Evolutionary conservation across 208 protist species (phyloP).

Genomic region (Herpetomonas tarakana): DNA sequence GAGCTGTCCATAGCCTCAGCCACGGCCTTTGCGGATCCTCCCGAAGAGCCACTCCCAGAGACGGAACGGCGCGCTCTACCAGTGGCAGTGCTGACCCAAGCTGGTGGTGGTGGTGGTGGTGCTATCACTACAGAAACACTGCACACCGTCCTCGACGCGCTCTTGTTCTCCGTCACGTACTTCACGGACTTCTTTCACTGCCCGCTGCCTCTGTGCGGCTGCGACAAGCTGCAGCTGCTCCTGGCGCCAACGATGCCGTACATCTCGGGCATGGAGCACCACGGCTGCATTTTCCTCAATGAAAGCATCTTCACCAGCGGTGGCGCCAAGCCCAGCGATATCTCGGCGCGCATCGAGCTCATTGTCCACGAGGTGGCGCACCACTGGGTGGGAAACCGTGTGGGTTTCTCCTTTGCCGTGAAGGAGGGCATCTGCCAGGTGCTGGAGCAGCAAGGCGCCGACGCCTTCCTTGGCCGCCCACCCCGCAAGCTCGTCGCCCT

Average conservation of each 20-base stretch:
- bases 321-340: conserved; percentile 9
- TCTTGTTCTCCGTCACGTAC: conserved; percentile 26
- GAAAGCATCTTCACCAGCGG: conserved; percentile 41
- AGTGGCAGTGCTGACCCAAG: conserved; percentile 13
- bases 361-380: conserved; percentile 87
- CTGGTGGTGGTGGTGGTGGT: conserved; percentile 9
- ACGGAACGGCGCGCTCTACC: conserved; percentile 7
- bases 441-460: conserved; percentile 65
- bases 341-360: conserved; percentile 42
- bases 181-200: conserved; percentile 67
- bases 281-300: conserved; percentile 82
- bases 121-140: conserved; percentile 19
- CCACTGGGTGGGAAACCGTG: conserved; percentile 82
- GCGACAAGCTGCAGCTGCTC: conserved; percentile 40
- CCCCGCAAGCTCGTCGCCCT: conserved; percentile 13
- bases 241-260: conserved; percentile 74
- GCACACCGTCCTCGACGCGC: conserved; percentile 23
- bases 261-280: conserved; percentile 88
- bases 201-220: conserved; percentile 52
- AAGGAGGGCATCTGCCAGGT: conserved; percentile 88
- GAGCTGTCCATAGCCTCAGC: not conserved
- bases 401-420: conserved; percentile 77
- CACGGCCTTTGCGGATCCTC: conserved; percentile 1
- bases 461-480: conserved; percentile 42
- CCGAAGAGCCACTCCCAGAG: not conserved